Base-by-base conservation (phyloP, 495 filamentous ascomycete species). In the Xylaria intraflava region DNA sequence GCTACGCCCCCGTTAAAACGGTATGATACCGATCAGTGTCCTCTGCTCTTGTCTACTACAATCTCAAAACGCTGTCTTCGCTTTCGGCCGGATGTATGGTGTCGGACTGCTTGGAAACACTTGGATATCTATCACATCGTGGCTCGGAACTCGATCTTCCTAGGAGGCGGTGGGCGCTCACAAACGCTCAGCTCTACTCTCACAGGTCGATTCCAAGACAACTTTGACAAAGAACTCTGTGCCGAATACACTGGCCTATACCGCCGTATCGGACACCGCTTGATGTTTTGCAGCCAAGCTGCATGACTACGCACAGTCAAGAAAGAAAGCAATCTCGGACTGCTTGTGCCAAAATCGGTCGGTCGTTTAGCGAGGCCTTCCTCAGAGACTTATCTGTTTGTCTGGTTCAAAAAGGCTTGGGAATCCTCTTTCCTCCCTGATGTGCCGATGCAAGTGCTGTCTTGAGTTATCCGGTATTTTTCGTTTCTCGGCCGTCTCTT, bases 141-240 rank as follows among this genome's bases (percentile, higher is more conserved):
- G 59, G 56, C 62, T 62, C 47, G 48, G 51, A 65, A 68, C 66
- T 72, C 68, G 67, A 68, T 55, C 59, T 45, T 48, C 49, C 56
- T 51, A 75, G 75, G 70, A 61, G 69, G 72, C 72, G 72, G 72
- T 75, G 70, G 72, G 46, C 59, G 45, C 47, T 44, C 59, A 67
- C 69, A 74, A 77, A 74, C 70, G 64, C 41, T 43, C 58, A 58
- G 49, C 56, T 66, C 67, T 65, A 30, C 65, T 62, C 56, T 64
- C 65, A 67, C 64, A 66, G 62, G 65, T 68, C 72, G 71, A 74
- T 66, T 76, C 66, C 70, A 62, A 69, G 66, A 60, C 56, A 63
- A 38, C 59, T 46, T 57, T 49, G 62, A 74, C 72, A 76, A 75
- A 73, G 73, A 62, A 69, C 40, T 56, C 58, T 63, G 61, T 69